Base-by-base conservation (phyloP, 2,329 filamentous ascomycete genomes). In the Didymella glomerata region DNA sequence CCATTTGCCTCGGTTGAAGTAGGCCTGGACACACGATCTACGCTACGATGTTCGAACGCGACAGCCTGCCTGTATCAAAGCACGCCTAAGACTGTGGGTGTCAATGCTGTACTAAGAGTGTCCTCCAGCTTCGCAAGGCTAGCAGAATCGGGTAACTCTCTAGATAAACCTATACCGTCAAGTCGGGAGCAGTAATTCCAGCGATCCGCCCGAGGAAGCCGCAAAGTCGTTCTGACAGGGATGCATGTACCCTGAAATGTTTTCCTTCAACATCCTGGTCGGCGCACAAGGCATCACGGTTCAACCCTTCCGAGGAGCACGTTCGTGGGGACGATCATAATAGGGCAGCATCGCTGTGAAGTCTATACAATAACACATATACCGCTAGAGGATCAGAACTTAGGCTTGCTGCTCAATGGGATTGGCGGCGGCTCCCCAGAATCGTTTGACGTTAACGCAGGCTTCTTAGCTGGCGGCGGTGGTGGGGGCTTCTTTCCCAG, bases 361-460 rank as follows among this genome's bases (percentile, higher is more conserved):
- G 24, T 42, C 34, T 51, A 46, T 25, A 45, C 11, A 48, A 16
- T 20, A 54, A n/a, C 7, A 27, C 32, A 36, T 16, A 13, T 27
- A 32, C 30, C 18, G 28, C 47, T 48, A 22, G 32, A 24, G 7
- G 25, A 45, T 47, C 52, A 60, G 38, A 73, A 75, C 58, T 77
- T 79, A 11, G 86, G 86, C 69, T 87, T 88, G 56, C 84, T 87
- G 18, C 76, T 77, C 61, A 86, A 65, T 0, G 86, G 86, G 18
- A 88, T 72, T 3, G 86, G 86, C 13, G 86, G 86, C 14, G 85
- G 82, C 30, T 75, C 74, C 22, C 68, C 69, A 24, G 72, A 20
- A 32, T 48, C 70, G 9, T 76, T 50, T 5, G 38, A 76, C n/a
- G 79, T 75, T 58, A 85, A 71, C 32, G 78, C 79, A 42, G 79